Conservation (phyloP, 129 eudicot genomes). For the Lactuca saligna region DNA sequence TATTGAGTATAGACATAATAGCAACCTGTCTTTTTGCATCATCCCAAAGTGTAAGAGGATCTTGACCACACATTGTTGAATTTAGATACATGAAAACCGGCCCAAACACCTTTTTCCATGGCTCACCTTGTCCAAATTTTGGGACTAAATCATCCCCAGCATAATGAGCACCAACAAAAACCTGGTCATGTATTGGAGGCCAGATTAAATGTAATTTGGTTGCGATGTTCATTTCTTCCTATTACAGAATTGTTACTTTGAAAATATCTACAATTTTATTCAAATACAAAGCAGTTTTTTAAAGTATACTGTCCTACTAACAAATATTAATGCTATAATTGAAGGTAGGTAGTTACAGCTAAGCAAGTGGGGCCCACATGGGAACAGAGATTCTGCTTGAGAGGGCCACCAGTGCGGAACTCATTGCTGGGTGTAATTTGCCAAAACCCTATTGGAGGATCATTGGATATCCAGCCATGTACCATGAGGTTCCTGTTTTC, state of each 20-base stretch:
- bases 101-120: conserved; percentile 71
- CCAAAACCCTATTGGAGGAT: conserved; percentile 73
- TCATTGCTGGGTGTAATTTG: conserved; percentile 70
- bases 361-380: conserved; percentile 74
- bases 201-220: no score
- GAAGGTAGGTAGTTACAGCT: conserved; percentile 30
- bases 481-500: conserved; percentile 60
- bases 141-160: conserved; percentile 52
- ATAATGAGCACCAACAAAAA: conserved; percentile 57
- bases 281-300: no score
- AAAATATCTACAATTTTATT: no score
- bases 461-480: conserved; percentile 68
- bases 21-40: conserved; percentile 76
- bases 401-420: conserved; percentile 76
- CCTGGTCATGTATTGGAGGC: conserved; percentile 27
- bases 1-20: no score
- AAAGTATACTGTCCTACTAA: no score
- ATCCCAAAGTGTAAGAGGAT: conserved; percentile 50
- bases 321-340: no score
- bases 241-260: no score
- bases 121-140: conserved; percentile 47
- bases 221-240: no score
- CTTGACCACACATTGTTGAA: conserved; percentile 23
- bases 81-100: conserved; percentile 64
- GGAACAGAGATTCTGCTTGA: conserved; percentile 71